A percentile compares a stretch with the other conserved stretches of the same genome.
Evolutionary conservation across 106 monocot species (phyloP).

Genomic region (Platanthera zijinensis): DNA sequence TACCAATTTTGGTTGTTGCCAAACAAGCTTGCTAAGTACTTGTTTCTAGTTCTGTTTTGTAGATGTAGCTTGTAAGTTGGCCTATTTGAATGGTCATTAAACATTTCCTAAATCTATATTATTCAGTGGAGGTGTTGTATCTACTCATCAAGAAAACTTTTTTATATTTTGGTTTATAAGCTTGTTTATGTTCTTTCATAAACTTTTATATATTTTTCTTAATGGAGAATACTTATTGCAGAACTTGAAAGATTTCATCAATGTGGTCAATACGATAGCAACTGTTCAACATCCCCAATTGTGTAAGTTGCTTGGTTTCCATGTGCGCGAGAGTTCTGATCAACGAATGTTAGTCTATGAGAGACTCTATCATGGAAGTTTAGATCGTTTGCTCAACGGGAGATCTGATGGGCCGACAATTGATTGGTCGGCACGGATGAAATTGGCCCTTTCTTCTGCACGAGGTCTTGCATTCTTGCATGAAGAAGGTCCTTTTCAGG

Average conservation of each 20-base stretch:
- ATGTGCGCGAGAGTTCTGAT: slow-evolving; percentile 75
- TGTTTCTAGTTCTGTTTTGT: background rate
- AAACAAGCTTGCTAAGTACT: too few species aligned
- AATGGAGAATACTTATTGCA: slow-evolving; percentile 17
- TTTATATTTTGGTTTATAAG: background rate
- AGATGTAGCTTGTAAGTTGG: background rate
- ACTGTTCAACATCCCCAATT: slow-evolving; percentile 75
- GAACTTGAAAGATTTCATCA: slow-evolving; percentile 78
- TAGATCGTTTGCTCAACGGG: slow-evolving; percentile 65
- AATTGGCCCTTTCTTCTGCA: slow-evolving; percentile 78
- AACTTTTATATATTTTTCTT: background rate
- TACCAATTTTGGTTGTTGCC: too few species aligned
- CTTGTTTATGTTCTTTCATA: background rate
- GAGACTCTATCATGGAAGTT: slow-evolving; percentile 74
- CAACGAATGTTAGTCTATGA: slow-evolving; percentile 80
- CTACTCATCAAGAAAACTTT: background rate
- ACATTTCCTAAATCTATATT: background rate
- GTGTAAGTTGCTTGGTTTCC: slow-evolving; percentile 81
- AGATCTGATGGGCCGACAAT: slow-evolving; percentile 68
- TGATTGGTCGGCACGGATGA: slow-evolving; percentile 81
- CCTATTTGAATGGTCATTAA: background rate
- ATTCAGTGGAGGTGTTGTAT: background rate
- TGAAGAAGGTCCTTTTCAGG: slow-evolving; percentile 98
- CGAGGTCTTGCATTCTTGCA: slow-evolving; percentile 83
- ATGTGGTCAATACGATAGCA: slow-evolving; percentile 58